Conservation (phyloP, 371 early-diverging fungal species). For the Rhizopus sp. region DNA sequence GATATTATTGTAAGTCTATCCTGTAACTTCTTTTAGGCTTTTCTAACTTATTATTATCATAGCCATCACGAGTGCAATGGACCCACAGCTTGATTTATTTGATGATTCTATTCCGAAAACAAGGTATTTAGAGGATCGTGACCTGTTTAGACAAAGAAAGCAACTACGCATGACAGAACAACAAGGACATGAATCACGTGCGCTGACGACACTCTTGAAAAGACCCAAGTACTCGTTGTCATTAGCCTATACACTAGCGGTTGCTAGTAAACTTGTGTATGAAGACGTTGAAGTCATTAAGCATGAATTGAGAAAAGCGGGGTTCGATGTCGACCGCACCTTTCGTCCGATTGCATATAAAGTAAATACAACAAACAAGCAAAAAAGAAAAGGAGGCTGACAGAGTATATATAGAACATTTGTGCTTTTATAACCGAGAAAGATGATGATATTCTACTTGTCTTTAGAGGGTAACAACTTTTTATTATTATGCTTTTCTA, state of each 20-base stretch:
- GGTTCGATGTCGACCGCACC: conserved; percentile 56
- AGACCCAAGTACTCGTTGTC: conserved; percentile 50
- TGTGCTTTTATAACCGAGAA: conserved; percentile 64
- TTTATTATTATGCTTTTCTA: neutral
- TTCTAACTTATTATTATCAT: neutral
- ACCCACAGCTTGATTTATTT: conserved; percentile 32
- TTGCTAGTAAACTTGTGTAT: conserved; percentile 58
- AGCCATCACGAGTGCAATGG: conserved; percentile 39
- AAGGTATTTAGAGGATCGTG: conserved; percentile 25
- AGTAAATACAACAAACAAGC: conserved; percentile 27
- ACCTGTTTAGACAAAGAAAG: conserved; percentile 25
- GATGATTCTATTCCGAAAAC: conserved; percentile 29
- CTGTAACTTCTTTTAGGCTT: neutral
- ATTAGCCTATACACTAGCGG: conserved; percentile 57
- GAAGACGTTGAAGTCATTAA: conserved; percentile 60
- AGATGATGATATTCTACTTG: conserved; percentile 58
- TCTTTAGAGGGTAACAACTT: conserved; percentile 56
- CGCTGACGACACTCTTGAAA: conserved; percentile 20
- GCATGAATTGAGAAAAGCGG: conserved; percentile 54
- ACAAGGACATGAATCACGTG: conserved; percentile 14
- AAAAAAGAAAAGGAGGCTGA: neutral
- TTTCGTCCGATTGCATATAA: conserved; percentile 60
- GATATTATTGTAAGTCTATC: conserved; percentile 25
- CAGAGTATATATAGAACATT: conserved; percentile 44
- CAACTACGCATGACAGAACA: conserved; percentile 21